Evolutionary conservation across 305 asterid genomes (phyloP).

Genomic region (Fraxinus floribunda): DNA sequence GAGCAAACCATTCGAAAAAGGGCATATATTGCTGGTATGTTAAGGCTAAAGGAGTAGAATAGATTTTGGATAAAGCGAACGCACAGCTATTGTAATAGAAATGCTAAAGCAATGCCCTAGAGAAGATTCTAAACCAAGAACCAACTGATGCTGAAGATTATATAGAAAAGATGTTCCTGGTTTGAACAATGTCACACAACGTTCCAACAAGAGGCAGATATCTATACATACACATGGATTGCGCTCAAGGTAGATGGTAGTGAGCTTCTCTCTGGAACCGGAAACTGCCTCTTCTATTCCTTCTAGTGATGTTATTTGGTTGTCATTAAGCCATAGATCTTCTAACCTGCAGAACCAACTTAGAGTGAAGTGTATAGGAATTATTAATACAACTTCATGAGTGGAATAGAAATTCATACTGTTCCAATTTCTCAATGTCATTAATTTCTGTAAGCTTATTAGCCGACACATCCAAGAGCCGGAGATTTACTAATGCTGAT

Average conservation of each 20-base stretch:
- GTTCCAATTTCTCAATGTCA: slow-evolving; percentile 56
- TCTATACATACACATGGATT: slow-evolving; percentile 78
- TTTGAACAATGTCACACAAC: neutral
- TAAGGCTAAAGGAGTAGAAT: neutral
- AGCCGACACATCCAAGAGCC: slow-evolving; percentile 85
- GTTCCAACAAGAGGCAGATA: neutral
- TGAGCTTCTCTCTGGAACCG: slow-evolving; percentile 65
- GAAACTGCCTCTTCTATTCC: slow-evolving; percentile 67
- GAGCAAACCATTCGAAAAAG: neutral
- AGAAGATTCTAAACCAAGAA: neutral
- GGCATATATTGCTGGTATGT: neutral
- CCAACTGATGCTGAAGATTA: slow-evolving; percentile 2
- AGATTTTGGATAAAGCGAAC: neutral
- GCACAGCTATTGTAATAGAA: neutral
- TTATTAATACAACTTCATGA: slow-evolving; percentile 6
- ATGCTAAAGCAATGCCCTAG: neutral
- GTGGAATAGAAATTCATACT: slow-evolving; percentile 38
- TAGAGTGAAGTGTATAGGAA: slow-evolving; percentile 1
- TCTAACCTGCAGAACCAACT: slow-evolving; percentile 61
- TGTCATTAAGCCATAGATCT: slow-evolving; percentile 97
- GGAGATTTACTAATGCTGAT: slow-evolving; percentile 69
- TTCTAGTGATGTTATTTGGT: slow-evolving; percentile 65
- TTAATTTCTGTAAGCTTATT: slow-evolving; percentile 79
- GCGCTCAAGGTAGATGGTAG: slow-evolving; percentile 93
- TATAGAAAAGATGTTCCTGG: neutral